Evolutionary conservation across 805 yeast species (phyloP), one percentile per base, ranked within the genome.

Genomic region (Nakazawaea laoshanensis): DNA sequence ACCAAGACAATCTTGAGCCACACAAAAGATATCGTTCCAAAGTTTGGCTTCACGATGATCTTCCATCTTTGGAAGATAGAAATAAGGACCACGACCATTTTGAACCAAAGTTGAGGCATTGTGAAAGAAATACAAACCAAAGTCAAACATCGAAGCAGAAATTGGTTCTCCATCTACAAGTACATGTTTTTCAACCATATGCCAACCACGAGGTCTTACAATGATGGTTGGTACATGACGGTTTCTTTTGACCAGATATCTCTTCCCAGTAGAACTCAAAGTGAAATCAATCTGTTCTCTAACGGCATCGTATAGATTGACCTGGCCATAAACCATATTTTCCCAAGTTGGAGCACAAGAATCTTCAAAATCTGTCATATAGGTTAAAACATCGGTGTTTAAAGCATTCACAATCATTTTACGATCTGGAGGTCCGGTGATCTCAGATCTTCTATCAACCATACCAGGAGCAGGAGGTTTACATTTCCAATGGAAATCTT

Each of bases 131-230:
- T 74, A 82, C 32, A 82, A 57, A 39, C 86, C 89, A 52, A 82
- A 82, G 61, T 82, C 94, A 53, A 82, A 68, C 39, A 82, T 65
- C 22, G 87, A 83, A 19, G 85, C 92, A 38, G 79, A 66, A 29
- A 82, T 74, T 32, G 88, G 86, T 55, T 77, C 84, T 38, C 77
- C 82, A 50, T 79, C 88, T 38, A 81, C 72, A 32, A 65, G 48
- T 30, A 82, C 63, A 50, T 82, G 94, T 53, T 70, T 67, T 52
- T 82, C 94, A 22, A 64, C 75, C 71, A 82, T 67, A 55, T 82
- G 94, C 88, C 89, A 81, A 32, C 94, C 92, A 63, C 94, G 71
- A 50, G 94, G 94, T 63, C 94, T 73, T 36, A 81, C 87, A 53
- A 82, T 78, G 53, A 82, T 60, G 27, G 87, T 82, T 40, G 89